Evolutionary conservation across 2,329 filamentous ascomycete species (phyloP).

Genomic region (Fusarium nygamai): DNA sequence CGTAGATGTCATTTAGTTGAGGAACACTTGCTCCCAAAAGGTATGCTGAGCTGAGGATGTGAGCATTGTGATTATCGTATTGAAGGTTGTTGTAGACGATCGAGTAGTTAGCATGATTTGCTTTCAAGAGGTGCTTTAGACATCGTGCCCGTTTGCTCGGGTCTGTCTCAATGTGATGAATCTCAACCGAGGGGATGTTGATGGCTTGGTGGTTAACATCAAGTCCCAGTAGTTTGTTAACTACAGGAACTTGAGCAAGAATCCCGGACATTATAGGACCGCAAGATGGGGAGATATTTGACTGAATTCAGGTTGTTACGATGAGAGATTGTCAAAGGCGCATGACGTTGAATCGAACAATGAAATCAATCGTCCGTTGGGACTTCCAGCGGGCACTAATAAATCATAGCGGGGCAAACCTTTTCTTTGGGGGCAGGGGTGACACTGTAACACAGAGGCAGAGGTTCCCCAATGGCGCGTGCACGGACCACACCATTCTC

Average conservation of each 20-base stretch:
- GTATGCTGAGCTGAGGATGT: constrained; percentile 86
- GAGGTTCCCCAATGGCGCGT: constrained; percentile 17
- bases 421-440: constrained; percentile 37
- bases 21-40: constrained; percentile 79
- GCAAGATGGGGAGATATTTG: neutral
- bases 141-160: constrained; percentile 82
- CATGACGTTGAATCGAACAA: constrained; percentile 36
- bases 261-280: constrained; percentile 46
- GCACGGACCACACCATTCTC: constrained; percentile 36
- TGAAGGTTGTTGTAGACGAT: constrained; percentile 79
- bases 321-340: constrained; percentile 21
- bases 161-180: constrained; percentile 82
- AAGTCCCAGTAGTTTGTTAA: constrained; percentile 42
- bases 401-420: constrained; percentile 38
- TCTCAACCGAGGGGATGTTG: constrained; percentile 72
- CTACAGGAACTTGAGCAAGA: constrained; percentile 48
- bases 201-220: constrained; percentile 52
- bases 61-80: constrained; percentile 85
- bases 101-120: constrained; percentile 91
- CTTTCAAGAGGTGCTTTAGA: constrained; percentile 88
- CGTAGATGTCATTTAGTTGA: constrained; percentile 84
- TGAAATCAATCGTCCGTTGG: constrained; percentile 40
- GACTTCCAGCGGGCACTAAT: constrained; percentile 38
- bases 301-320: constrained; percentile 12
- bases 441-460: neutral